These are phyloP conservation scores for Phytophthora idaei DNA, from an alignment of 352 stramenopile genomes.

Conservation along the genomic window DNA sequence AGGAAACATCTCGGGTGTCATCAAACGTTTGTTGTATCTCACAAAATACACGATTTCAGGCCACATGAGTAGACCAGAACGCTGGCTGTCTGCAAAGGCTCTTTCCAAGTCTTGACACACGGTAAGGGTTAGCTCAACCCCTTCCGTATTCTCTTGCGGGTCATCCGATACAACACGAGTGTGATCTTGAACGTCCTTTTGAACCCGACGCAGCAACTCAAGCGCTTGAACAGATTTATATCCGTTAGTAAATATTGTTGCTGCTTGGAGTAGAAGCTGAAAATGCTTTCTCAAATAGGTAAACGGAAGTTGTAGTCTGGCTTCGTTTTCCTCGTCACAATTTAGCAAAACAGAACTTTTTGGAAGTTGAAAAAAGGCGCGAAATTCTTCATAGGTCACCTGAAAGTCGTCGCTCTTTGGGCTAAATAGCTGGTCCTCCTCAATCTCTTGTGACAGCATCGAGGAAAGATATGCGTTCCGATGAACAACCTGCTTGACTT, in stretches of 20 bases:
- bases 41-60: slow-evolving; percentile 29
- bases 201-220: slow-evolving; percentile 13
- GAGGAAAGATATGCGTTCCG: slow-evolving; percentile 23
- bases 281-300: slow-evolving; percentile 26
- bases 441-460: background rate
- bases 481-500: slow-evolving; percentile 10
- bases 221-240: slow-evolving; percentile 10
- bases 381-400: slow-evolving; percentile 14
- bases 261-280: background rate
- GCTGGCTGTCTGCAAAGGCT: background rate
- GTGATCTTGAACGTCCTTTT: slow-evolving; percentile 20
- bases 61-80: slow-evolving; percentile 13
- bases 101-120: slow-evolving; percentile 15
- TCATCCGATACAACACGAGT: slow-evolving; percentile 19
- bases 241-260: slow-evolving; percentile 1
- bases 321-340: slow-evolving; percentile 5
- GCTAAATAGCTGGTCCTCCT: background rate
- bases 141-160: background rate
- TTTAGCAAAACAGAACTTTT: background rate
- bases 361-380: slow-evolving; percentile 13
- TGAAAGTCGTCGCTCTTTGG: slow-evolving; percentile 16
- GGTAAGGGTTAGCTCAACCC: slow-evolving; percentile 1
- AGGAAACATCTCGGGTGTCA: slow-evolving; percentile 24
- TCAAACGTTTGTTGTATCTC: slow-evolving; percentile 13
- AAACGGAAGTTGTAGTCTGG: slow-evolving; percentile 8